phyloP scores from a whole-genome alignment of 345 rosid species.

The Lepidium didymum region DNA sequence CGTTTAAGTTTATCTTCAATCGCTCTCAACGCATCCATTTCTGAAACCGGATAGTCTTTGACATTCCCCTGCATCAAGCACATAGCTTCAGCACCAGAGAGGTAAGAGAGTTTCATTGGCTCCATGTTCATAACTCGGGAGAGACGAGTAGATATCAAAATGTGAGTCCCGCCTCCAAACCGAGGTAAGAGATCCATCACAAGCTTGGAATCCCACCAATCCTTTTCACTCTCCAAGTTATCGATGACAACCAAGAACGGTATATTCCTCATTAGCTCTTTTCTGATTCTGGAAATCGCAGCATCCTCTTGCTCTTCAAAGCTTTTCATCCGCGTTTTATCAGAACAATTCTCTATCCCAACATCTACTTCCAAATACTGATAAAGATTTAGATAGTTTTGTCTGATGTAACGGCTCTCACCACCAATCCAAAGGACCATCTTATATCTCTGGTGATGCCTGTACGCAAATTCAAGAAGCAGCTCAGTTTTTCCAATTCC shows the following conservation, averaged over 20 bases:
- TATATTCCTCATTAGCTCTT: constrained; percentile 84
- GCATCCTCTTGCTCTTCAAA: constrained; percentile 94
- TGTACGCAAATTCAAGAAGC: constrained; percentile 84
- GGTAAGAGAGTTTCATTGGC: constrained; percentile 67
- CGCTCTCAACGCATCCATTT: constrained; percentile 62
- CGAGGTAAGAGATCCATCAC: constrained; percentile 98
- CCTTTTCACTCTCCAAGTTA: constrained; percentile 88
- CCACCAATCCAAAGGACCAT: constrained; percentile 97
- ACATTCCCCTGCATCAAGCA: constrained; percentile 66
- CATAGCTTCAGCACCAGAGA: constrained; percentile 85
- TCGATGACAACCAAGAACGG: constrained; percentile 85
- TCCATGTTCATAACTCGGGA: constrained; percentile 82
- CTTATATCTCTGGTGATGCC: constrained; percentile 87
- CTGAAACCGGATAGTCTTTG: constrained; percentile 55
- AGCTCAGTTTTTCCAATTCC: constrained; percentile 98
- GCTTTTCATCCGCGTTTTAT: constrained; percentile 55
- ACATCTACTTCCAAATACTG: constrained; percentile 75
- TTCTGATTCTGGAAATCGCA: constrained; percentile 64
- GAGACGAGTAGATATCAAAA: constrained; percentile 69
- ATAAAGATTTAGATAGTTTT: constrained; percentile 80
- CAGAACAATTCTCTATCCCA: constrained; percentile 54
- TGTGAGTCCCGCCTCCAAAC: constrained; percentile 89
- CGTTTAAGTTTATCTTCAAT: constrained; percentile 87
- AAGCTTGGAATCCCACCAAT: constrained; percentile 93
- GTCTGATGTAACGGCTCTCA: constrained; percentile 74